A percentile compares a stretch with the other conserved stretches of the same genome.
These are phyloP conservation scores for Xanthoconium separans DNA, from an alignment of 1,284 basidiomycete species.

Conservation along the genomic window DNA sequence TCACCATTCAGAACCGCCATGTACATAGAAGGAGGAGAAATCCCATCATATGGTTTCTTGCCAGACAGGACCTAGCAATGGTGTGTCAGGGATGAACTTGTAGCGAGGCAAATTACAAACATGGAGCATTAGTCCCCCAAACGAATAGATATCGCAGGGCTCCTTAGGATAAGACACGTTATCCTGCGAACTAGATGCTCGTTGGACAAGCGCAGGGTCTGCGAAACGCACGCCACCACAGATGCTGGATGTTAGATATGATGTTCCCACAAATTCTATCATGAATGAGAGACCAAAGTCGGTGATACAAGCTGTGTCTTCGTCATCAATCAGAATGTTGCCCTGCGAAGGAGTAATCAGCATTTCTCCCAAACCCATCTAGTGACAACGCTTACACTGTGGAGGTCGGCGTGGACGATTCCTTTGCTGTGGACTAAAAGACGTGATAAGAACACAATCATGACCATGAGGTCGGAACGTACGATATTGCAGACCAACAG, in stretches of 20 bases:
- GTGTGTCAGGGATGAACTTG: slow-evolving; percentile 9
- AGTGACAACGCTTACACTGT: slow-evolving; percentile 20
- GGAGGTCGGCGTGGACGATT: slow-evolving; percentile 29
- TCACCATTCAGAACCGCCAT: slow-evolving; percentile 7
- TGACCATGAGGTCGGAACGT: slow-evolving; percentile 1
- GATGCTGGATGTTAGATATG: slow-evolving; percentile 34
- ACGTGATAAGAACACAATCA: neutral
- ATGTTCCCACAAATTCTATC: slow-evolving; percentile 32
- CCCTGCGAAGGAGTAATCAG: slow-evolving; percentile 17
- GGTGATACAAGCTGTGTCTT: slow-evolving; percentile 25
- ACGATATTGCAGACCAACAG: slow-evolving; percentile 29
- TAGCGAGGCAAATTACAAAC: slow-evolving; percentile 15
- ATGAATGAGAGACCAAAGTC: slow-evolving; percentile 41
- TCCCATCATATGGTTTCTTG: slow-evolving; percentile 22
- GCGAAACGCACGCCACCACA: slow-evolving; percentile 35
- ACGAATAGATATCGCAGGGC: slow-evolving; percentile 33
- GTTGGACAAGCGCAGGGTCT: slow-evolving; percentile 35
- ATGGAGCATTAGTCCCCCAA: slow-evolving; percentile 32
- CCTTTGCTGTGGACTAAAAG: slow-evolving; percentile 21
- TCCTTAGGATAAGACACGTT: slow-evolving; percentile 18
- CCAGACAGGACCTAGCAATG: slow-evolving; percentile 22
- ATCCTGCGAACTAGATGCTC: neutral
- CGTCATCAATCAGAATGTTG: slow-evolving; percentile 26
- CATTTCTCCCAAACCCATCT: neutral
- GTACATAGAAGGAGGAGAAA: neutral